Conservation (phyloP, 139 green algal species). For the Yamagishiella unicocca region DNA sequence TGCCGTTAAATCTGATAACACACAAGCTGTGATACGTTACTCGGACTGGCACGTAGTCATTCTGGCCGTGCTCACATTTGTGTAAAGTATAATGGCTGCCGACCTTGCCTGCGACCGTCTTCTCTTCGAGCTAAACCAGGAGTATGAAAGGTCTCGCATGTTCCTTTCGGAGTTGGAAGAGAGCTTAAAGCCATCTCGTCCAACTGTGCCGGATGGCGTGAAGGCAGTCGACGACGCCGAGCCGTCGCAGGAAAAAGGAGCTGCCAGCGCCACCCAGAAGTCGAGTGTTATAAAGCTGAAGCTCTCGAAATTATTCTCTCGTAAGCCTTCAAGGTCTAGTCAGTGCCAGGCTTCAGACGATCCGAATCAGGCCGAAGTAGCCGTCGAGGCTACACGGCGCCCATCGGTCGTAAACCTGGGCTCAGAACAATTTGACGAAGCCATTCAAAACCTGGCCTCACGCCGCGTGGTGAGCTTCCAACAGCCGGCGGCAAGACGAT, state of each 20-base stretch:
- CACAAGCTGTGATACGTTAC: too few relatives aligned
- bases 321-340: not conserved
- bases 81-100: constrained; percentile 1
- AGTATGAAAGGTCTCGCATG: not conserved
- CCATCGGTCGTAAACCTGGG: too few relatives aligned
- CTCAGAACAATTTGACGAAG: too few relatives aligned
- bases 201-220: not conserved
- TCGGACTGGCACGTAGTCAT: too few relatives aligned
- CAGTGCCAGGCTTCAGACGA: not conserved
- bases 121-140: not conserved
- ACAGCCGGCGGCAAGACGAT: too few relatives aligned
- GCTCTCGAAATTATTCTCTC: not conserved
- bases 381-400: too few relatives aligned
- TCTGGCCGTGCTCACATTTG: too few relatives aligned
- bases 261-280: not conserved
- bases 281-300: not conserved
- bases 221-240: not conserved
- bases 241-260: not conserved
- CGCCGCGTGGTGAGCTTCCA: too few relatives aligned
- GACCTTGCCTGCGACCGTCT: not conserved
- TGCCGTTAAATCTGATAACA: too few relatives aligned
- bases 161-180: not conserved
- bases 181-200: not conserved
- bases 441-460: too few relatives aligned
- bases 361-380: too few relatives aligned